A percentile compares a stretch with the other conserved stretches of the same genome.
phyloP scores from a whole-genome alignment of 805 yeast species.

The Lachancea waltii region DNA sequence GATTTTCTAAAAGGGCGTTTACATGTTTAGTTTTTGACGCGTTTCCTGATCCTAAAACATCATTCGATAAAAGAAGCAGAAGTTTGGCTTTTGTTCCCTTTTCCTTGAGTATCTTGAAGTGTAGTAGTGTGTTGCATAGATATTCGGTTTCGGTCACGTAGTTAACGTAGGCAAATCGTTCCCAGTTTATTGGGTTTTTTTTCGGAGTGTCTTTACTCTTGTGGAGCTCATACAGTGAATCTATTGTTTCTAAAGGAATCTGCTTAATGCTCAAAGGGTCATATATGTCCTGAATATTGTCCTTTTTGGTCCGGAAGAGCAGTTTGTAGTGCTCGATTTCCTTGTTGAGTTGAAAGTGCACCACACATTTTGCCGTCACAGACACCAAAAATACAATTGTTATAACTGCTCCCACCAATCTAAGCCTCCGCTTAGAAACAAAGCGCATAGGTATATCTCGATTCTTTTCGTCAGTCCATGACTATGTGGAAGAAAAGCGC shows the following conservation, averaged over 20 bases:
- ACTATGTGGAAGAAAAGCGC: neutral
- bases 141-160: constrained; percentile 49
- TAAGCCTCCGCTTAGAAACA: constrained; percentile 22
- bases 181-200: constrained; percentile 31
- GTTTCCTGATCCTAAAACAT: constrained; percentile 16
- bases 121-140: constrained; percentile 43
- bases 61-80: constrained; percentile 36
- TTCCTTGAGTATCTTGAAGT: constrained; percentile 34
- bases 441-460: constrained; percentile 6
- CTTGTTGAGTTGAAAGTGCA: constrained; percentile 27
- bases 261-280: constrained; percentile 17
- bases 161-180: constrained; percentile 45
- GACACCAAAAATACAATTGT: constrained; percentile 11
- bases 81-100: constrained; percentile 37
- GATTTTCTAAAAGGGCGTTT: constrained; percentile 4
- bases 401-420: constrained; percentile 10
- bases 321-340: constrained; percentile 27
- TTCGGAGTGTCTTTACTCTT: neutral
- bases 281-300: constrained; percentile 17
- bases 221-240: constrained; percentile 5
- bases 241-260: constrained; percentile 13
- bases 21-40: constrained; percentile 1
- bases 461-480: neutral
- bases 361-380: constrained; percentile 16
- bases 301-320: constrained; percentile 24